phyloP scores from a whole-genome alignment of 2,329 filamentous ascomycete genomes.

The Microascus cirrosus region DNA sequence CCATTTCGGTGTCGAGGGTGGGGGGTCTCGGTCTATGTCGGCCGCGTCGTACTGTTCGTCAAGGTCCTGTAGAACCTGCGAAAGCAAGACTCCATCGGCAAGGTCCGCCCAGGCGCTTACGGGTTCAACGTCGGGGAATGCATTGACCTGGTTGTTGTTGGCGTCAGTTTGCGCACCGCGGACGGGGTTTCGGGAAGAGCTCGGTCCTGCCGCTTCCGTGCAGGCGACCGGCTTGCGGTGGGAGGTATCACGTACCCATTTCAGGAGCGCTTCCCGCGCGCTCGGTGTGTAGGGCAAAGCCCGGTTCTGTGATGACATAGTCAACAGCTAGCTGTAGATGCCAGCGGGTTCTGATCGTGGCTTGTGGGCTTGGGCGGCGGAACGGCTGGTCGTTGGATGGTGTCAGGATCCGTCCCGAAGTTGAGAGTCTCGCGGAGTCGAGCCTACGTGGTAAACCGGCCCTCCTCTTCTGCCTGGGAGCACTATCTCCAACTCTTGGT shows the following conservation, averaged over 20 bases:
- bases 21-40: conserved; percentile 35
- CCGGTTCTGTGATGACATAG: background rate
- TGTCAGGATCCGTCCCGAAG: background rate
- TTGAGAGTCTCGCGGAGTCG: background rate
- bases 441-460: background rate
- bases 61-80: conserved; percentile 44
- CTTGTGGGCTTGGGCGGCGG: background rate
- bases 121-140: conserved; percentile 31
- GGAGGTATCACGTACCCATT: conserved; percentile 33
- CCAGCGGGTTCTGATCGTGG: background rate
- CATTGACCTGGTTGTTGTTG: conserved; percentile 15
- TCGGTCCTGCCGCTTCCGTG: too few species aligned
- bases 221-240: background rate
- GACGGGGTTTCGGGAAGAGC: background rate
- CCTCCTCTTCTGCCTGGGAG: background rate
- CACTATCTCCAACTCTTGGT: background rate
- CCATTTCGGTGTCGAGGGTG: conserved; percentile 25
- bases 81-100: conserved; percentile 41
- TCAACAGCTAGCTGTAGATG: background rate
- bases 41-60: conserved; percentile 44
- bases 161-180: background rate
- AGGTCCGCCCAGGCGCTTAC: conserved; percentile 39
- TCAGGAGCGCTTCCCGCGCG: conserved; percentile 43
- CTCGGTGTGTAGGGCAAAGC: conserved; percentile 28
- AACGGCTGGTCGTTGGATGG: background rate